These are phyloP conservation scores for Stephanodiscus triporus DNA, from an alignment of 108 stramenopile genomes.

Conservation along the genomic window DNA sequence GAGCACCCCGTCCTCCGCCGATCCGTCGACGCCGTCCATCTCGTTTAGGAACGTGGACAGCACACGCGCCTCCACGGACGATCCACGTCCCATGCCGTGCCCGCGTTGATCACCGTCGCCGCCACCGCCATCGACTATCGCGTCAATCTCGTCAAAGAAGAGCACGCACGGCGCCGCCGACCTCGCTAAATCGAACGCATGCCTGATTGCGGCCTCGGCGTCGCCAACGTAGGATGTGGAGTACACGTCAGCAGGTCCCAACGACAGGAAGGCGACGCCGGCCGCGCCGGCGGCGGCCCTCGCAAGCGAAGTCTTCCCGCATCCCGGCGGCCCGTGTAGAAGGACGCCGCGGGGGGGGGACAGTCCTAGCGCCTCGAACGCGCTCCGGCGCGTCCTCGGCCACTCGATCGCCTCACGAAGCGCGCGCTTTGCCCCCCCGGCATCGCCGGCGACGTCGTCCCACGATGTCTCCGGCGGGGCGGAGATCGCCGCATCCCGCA, in stretches of 20 bases:
- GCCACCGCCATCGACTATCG: slow-evolving; percentile 72
- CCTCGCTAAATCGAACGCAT: slow-evolving; percentile 92
- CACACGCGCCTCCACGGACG: slow-evolving; percentile 85
- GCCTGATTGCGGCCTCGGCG: slow-evolving; percentile 92
- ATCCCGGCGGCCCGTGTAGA: slow-evolving; percentile 97
- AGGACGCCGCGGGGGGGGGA: slow-evolving; percentile 81
- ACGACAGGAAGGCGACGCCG: slow-evolving; percentile 91
- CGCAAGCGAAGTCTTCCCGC: slow-evolving; percentile 96
- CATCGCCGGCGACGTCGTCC: slow-evolving; percentile 86
- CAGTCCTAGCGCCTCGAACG: slow-evolving; percentile 65
- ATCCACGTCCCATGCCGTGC: slow-evolving; percentile 71
- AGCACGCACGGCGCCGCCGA: slow-evolving; percentile 94
- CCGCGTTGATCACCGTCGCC: slow-evolving; percentile 35
- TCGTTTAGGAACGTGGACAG: slow-evolving; percentile 96
- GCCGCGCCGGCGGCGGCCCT: slow-evolving; percentile 93
- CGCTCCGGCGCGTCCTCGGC: slow-evolving; percentile 62
- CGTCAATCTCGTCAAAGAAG: slow-evolving; percentile 99
- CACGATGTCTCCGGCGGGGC: slow-evolving; percentile 75
- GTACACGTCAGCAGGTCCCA: slow-evolving; percentile 95
- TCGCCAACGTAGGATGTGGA: slow-evolving; percentile 97
- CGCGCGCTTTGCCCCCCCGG: slow-evolving; percentile 81
- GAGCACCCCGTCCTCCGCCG: slow-evolving; percentile 83
- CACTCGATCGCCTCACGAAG: slow-evolving; percentile 85
- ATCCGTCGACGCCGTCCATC: slow-evolving; percentile 95
- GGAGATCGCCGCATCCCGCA: slow-evolving; percentile 72